Evolutionary conservation across 805 yeast genomes (phyloP).

Genomic region (Metschnikowia noctiluminum): DNA sequence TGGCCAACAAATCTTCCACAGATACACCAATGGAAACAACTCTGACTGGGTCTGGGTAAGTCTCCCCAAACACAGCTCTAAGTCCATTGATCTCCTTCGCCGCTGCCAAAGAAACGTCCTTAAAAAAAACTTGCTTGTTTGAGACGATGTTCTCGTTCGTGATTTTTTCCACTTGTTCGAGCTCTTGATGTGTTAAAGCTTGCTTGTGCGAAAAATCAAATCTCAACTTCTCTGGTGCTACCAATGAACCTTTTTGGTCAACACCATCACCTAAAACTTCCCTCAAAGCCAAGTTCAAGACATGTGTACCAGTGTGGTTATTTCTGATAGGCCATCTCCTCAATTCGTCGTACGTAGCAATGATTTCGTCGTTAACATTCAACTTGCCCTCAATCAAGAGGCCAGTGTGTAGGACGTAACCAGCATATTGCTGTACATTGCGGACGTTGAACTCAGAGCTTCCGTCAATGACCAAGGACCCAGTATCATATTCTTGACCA

Average conservation of each 20-base stretch:
- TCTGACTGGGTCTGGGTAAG: conserved; percentile 98
- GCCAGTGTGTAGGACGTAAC: conserved; percentile 96
- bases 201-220: conserved; percentile 95
- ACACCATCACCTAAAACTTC: conserved; percentile 82
- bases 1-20: conserved; percentile 70
- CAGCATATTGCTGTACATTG: conserved; percentile 90
- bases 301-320: conserved; percentile 98
- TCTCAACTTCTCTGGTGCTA: conserved; percentile 90
- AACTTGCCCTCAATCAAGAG: conserved; percentile 71
- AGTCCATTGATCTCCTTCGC: conserved; percentile 81
- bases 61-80: conserved; percentile 98
- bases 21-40: conserved; percentile 95
- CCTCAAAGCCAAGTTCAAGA: conserved; percentile 84
- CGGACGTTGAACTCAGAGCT: conserved; percentile 82
- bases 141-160: conserved; percentile 68
- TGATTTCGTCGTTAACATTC: conserved; percentile 63
- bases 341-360: conserved; percentile 86
- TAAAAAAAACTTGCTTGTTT: conserved; percentile 70
- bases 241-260: conserved; percentile 96
- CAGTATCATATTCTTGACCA: conserved; percentile 97
- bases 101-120: conserved; percentile 70
- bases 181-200: conserved; percentile 68
- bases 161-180: conserved; percentile 71
- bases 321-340: conserved; percentile 96
- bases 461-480: conserved; percentile 87